Evolutionary conservation across 176 grass and related monocot species (phyloP).

Genomic region (Dendrocalamus sinicus): DNA sequence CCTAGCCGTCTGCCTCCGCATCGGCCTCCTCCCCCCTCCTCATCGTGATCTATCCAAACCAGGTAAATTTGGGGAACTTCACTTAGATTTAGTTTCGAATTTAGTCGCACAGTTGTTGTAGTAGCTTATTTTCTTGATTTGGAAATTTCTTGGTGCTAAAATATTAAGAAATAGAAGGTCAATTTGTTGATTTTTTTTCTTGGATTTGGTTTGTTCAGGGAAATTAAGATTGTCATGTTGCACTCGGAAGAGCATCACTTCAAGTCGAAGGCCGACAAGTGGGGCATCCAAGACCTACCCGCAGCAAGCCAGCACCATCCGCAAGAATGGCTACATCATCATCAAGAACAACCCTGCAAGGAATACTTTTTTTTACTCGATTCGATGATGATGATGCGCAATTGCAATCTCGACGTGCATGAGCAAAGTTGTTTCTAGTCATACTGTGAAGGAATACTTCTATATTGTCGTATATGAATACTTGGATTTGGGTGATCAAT

Average conservation of each 20-base stretch:
- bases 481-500: constrained; percentile 1
- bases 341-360: constrained; percentile 92
- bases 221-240: constrained; percentile 55
- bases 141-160: background rate
- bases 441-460: background rate
- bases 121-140: background rate
- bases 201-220: constrained; percentile 11
- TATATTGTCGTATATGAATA: background rate
- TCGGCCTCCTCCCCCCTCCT: background rate
- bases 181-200: background rate
- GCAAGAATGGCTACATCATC: constrained; percentile 84
- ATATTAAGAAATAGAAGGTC: background rate
- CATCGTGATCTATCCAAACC: constrained; percentile 26
- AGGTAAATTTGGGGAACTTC: constrained; percentile 21
- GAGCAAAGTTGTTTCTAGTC: background rate
- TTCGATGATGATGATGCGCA: background rate
- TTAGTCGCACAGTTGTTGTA: background rate
- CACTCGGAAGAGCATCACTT: constrained; percentile 89
- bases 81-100: constrained; percentile 1
- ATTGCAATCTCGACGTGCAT: background rate
- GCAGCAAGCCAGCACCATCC: constrained; percentile 88
- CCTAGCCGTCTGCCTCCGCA: no score
- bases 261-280: constrained; percentile 84
- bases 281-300: constrained; percentile 89
- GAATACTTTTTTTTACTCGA: constrained; percentile 32